A percentile compares a stretch with the other conserved stretches of the same genome.
Evolutionary conservation across 495 filamentous ascomycete genomes (phyloP).

Genomic region (Annulohypoxylon stygium): DNA sequence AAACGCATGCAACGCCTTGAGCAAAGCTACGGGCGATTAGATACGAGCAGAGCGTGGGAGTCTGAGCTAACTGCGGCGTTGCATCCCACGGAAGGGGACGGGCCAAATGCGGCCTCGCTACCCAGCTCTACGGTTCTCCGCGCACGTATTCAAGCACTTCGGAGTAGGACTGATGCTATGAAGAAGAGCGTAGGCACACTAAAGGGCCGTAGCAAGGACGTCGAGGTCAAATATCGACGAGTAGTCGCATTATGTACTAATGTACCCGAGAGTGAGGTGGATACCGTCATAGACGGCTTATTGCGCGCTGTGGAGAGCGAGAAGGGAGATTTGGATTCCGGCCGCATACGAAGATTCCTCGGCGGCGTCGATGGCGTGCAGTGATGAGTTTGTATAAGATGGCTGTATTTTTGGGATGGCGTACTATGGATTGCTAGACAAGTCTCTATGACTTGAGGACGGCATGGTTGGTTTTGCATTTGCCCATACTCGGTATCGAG

Average conservation of each 20-base stretch:
- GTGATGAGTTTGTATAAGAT: slow-evolving; percentile 33
- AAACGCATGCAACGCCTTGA: slow-evolving; percentile 55
- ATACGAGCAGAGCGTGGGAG: slow-evolving; percentile 56
- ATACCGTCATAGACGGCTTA: slow-evolving; percentile 71
- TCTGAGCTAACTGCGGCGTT: slow-evolving; percentile 52
- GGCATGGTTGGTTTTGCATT: slow-evolving; percentile 20
- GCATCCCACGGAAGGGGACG: slow-evolving; percentile 30
- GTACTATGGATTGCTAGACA: background rate
- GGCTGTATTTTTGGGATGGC: background rate
- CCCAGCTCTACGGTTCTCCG: slow-evolving; percentile 57
- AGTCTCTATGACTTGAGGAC: slow-evolving; percentile 15
- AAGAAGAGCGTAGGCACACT: slow-evolving; percentile 69
- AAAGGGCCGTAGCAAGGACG: slow-evolving; percentile 71
- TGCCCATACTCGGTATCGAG: slow-evolving; percentile 21
- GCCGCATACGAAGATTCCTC: slow-evolving; percentile 77
- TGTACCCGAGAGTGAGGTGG: slow-evolving; percentile 72
- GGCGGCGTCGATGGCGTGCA: slow-evolving; percentile 72
- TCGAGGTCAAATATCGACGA: slow-evolving; percentile 76
- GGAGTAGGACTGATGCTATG: slow-evolving; percentile 69
- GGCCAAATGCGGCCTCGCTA: slow-evolving; percentile 42
- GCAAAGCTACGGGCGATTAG: slow-evolving; percentile 54
- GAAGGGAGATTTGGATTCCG: slow-evolving; percentile 74
- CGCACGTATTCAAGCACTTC: slow-evolving; percentile 61
- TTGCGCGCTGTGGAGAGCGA: slow-evolving; percentile 81
- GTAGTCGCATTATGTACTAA: slow-evolving; percentile 78